A percentile compares a stretch with the other conserved stretches of the same genome.
These are phyloP conservation scores for Gardenia jasminoides DNA, from an alignment of 257 asterid species.

Conservation along the genomic window DNA sequence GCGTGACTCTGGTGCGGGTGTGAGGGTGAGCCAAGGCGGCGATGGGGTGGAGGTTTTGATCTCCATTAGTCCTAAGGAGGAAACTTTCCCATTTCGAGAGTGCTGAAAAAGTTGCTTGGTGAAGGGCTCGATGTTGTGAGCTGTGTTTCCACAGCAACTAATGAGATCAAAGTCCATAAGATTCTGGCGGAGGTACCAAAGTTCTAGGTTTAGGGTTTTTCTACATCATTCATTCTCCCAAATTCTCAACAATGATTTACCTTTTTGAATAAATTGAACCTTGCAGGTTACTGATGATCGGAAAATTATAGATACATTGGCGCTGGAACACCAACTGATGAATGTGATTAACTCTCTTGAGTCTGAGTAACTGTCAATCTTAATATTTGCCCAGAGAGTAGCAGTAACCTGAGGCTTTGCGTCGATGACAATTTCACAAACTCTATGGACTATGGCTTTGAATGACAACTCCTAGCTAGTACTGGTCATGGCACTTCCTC, in stretches of 20 bases:
- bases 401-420: slow-evolving; percentile 1
- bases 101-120: slow-evolving; percentile 28
- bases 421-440: background rate
- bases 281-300: slow-evolving; percentile 23
- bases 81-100: slow-evolving; percentile 34
- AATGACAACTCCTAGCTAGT: background rate
- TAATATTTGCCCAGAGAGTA: no score
- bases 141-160: slow-evolving; percentile 41
- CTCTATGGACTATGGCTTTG: background rate
- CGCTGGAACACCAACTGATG: slow-evolving; percentile 24
- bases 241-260: background rate
- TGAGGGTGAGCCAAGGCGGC: slow-evolving; percentile 26
- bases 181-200: slow-evolving; percentile 49
- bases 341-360: slow-evolving; percentile 2
- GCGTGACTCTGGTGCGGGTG: slow-evolving; percentile 28
- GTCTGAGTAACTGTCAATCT: background rate
- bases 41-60: slow-evolving; percentile 50
- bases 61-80: slow-evolving; percentile 10
- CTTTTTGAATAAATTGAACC: no score
- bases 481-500: background rate
- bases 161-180: slow-evolving; percentile 33
- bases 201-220: background rate
- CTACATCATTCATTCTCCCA: no score
- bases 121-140: slow-evolving; percentile 37
- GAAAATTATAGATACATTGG: slow-evolving; percentile 9